A percentile compares a stretch with the other conserved stretches of the same genome.
These are phyloP conservation scores for Diplocarpon mali DNA, from an alignment of 2,329 filamentous ascomycete species.

Conservation along the genomic window DNA sequence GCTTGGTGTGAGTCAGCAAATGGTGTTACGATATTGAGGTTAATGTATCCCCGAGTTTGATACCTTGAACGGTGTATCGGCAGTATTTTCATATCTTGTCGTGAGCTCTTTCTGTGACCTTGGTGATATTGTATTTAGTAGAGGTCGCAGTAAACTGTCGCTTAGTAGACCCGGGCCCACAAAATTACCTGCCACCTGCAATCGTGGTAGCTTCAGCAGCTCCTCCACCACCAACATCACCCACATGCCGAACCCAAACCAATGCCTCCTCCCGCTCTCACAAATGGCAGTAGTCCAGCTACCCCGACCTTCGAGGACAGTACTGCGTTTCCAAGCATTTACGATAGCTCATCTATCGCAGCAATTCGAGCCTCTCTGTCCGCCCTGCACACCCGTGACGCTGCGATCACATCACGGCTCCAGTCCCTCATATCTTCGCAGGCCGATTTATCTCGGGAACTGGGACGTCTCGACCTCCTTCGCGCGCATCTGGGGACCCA, in stretches of 20 bases:
- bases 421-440: constrained; percentile 72
- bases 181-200: constrained; percentile 4
- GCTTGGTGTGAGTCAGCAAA: too few relatives aligned
- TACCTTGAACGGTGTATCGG: too few relatives aligned
- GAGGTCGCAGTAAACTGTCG: neutral
- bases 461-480: constrained; percentile 78
- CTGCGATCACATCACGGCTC: constrained; percentile 60
- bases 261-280: constrained; percentile 28
- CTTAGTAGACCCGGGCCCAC: neutral
- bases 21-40: too few relatives aligned
- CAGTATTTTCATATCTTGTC: constrained; percentile 15
- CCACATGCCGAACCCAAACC: constrained; percentile 25
- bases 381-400: constrained; percentile 65
- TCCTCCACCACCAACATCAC: constrained; percentile 1
- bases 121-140: neutral
- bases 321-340: constrained; percentile 33
- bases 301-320: constrained; percentile 9
- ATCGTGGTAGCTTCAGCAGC: neutral
- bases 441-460: constrained; percentile 73
- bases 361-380: constrained; percentile 72
- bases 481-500: constrained; percentile 83
- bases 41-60: too few relatives aligned
- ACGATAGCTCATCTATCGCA: constrained; percentile 61
- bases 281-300: constrained; percentile 22
- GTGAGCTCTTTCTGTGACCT: neutral